These are phyloP conservation scores for Phytophthora pistaciae DNA, from an alignment of 352 stramenopile species.

Conservation along the genomic window DNA sequence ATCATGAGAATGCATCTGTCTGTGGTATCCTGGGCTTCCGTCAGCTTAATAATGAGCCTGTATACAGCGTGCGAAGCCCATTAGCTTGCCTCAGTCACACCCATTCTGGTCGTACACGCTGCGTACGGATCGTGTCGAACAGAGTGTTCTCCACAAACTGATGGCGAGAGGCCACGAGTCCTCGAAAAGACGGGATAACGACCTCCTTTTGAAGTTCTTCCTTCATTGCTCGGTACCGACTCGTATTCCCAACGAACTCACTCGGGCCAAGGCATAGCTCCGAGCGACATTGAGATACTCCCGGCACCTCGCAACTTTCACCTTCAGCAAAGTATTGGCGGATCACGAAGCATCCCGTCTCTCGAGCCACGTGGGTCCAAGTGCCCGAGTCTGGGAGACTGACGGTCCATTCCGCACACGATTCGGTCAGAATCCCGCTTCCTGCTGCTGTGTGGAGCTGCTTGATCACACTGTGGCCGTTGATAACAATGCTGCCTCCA, in stretches of 20 bases:
- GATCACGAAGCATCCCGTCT: not conserved
- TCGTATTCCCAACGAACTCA: not conserved
- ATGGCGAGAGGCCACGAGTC: not conserved
- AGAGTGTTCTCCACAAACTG: conserved; percentile 16
- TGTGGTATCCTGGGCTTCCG: no score
- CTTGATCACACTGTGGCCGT: not conserved
- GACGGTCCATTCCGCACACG: not conserved
- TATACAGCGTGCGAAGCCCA: no score
- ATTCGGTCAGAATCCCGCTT: not conserved
- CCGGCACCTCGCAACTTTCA: not conserved
- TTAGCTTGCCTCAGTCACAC: no score
- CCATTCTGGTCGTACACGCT: no score
- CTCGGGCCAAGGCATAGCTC: not conserved
- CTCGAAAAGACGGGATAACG: conserved; percentile 5
- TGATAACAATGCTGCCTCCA: not conserved
- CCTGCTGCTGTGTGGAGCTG: not conserved
- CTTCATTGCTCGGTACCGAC: no score
- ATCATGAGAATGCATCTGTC: no score
- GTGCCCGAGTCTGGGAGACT: not conserved
- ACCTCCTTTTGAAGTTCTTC: not conserved
- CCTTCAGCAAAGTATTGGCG: not conserved
- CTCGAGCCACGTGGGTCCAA: not conserved
- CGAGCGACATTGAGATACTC: not conserved
- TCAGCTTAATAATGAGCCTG: no score
- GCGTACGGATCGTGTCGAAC: conserved; percentile 1